Evolutionary conservation across 495 filamentous ascomycete genomes (phyloP).

Genomic region (Penicillium silybi): DNA sequence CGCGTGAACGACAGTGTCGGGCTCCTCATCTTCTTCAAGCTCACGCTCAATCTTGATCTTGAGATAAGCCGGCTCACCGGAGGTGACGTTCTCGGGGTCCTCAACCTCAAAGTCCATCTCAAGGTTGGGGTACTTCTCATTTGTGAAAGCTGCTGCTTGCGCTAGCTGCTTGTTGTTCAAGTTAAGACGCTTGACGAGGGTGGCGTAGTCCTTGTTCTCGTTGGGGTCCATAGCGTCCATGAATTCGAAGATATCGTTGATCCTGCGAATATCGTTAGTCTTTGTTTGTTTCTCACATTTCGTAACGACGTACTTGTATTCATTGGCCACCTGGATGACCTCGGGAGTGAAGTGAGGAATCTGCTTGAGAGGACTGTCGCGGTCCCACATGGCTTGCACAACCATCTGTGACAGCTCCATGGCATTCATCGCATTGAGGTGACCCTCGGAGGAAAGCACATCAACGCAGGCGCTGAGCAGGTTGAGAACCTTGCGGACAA

Average conservation of each 20-base stretch:
- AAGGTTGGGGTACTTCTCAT: constrained; percentile 90
- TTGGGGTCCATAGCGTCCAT: constrained; percentile 97
- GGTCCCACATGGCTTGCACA: constrained; percentile 98
- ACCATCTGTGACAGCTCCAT: constrained; percentile 99
- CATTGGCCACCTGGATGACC: constrained; percentile 76
- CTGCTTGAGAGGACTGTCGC: constrained; percentile 93
- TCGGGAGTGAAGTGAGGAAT: constrained; percentile 91
- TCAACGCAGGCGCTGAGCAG: constrained; percentile 90
- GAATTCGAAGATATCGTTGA: constrained; percentile 94
- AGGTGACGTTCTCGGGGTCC: constrained; percentile 71
- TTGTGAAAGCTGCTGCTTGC: constrained; percentile 94
- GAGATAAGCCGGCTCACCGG: constrained; percentile 77
- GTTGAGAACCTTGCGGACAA: constrained; percentile 80
- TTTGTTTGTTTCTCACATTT: background rate
- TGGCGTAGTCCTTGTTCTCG: constrained; percentile 75
- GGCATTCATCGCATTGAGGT: constrained; percentile 93
- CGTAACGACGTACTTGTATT: constrained; percentile 61
- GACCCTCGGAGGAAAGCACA: constrained; percentile 92
- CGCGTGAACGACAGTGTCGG: constrained; percentile 83
- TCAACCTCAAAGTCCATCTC: constrained; percentile 85
- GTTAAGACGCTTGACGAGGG: constrained; percentile 69
- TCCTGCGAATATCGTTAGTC: constrained; percentile 45
- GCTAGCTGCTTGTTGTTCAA: constrained; percentile 78
- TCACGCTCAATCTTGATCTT: constrained; percentile 86
- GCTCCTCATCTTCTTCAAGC: constrained; percentile 69